These are phyloP conservation scores for Colletotrichum camelliae DNA, from an alignment of 2,329 filamentous ascomycete species.

Conservation along the genomic window DNA sequence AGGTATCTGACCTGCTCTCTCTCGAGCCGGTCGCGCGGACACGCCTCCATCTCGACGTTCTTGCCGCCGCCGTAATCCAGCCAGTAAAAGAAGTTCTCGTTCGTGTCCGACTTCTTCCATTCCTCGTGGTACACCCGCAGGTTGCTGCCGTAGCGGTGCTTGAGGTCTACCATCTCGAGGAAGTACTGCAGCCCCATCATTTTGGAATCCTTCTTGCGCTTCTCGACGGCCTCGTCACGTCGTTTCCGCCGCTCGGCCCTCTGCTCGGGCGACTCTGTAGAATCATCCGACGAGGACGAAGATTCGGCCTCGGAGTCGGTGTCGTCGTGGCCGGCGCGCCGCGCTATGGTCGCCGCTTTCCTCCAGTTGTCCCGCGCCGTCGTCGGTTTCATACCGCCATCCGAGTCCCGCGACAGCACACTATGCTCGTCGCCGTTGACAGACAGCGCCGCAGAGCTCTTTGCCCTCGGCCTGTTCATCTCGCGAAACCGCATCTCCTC, in stretches of 20 bases:
- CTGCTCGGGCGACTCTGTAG: constrained; percentile 40
- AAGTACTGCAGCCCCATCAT: constrained; percentile 90
- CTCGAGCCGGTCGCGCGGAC: constrained; percentile 77
- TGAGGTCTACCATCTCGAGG: constrained; percentile 81
- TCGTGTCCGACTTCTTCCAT: constrained; percentile 79
- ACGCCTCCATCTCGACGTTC: constrained; percentile 70
- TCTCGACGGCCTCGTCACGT: constrained; percentile 55
- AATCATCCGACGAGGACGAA: constrained; percentile 31
- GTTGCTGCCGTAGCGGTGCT: constrained; percentile 88
- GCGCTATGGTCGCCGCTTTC: constrained; percentile 72
- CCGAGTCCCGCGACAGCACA: constrained; percentile 10
- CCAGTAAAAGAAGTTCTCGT: constrained; percentile 95
- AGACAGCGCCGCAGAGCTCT: constrained; percentile 24
- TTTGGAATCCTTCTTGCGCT: constrained; percentile 70
- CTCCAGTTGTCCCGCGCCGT: constrained; percentile 75
- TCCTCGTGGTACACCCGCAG: constrained; percentile 81
- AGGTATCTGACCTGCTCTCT: constrained; percentile 84
- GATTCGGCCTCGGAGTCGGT: constrained; percentile 48
- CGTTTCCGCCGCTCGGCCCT: constrained; percentile 41
- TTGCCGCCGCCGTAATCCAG: constrained; percentile 82
- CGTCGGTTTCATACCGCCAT: constrained; percentile 24
- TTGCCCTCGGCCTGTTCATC: constrained; percentile 49
- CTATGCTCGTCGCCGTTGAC: constrained; percentile 12
- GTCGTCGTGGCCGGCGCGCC: constrained; percentile 74
- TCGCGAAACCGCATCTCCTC: constrained; percentile 62